phyloP scores from a whole-genome alignment of 306 rosid species.

The Lathyrus aphaca region DNA sequence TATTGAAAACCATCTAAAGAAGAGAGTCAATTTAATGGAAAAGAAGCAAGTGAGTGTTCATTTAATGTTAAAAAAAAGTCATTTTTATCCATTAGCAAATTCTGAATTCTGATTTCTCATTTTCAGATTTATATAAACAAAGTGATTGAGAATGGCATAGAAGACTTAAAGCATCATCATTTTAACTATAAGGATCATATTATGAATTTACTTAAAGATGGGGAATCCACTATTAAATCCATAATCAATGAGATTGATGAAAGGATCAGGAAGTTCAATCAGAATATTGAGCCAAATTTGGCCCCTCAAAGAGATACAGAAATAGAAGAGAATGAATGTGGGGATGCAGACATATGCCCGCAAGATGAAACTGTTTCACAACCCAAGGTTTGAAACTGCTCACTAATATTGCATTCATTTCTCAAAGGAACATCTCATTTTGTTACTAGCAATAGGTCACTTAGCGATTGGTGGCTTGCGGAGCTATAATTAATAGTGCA shows the following conservation, averaged over 20 bases:
- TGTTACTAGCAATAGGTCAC: constrained; percentile 21
- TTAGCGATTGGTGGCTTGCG: neutral
- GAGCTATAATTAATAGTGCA: constrained; percentile 21
- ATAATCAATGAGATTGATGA: constrained; percentile 55
- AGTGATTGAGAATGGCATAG: constrained; percentile 57
- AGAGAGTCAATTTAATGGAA: constrained; percentile 66
- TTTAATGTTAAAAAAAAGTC: constrained; percentile 22
- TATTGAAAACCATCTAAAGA: constrained; percentile 91
- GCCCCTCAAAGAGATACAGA: constrained; percentile 52
- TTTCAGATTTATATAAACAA: constrained; percentile 60
- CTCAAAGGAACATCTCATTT: constrained; percentile 16
- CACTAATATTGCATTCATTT: constrained; percentile 23
- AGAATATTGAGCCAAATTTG: constrained; percentile 42
- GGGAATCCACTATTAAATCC: constrained; percentile 63
- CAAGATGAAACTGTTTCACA: constrained; percentile 43
- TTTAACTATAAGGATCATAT: constrained; percentile 61
- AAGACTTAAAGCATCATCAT: constrained; percentile 59
- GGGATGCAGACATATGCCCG: constrained; percentile 59
- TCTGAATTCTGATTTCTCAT: constrained; percentile 40
- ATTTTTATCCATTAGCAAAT: constrained; percentile 28
- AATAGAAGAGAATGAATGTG: constrained; percentile 59
- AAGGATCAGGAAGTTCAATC: constrained; percentile 50
- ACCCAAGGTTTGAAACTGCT: constrained; percentile 56
- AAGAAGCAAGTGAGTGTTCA: constrained; percentile 72
- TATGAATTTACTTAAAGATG: constrained; percentile 65